Evolutionary conservation across 768 basidiomycete species (phyloP).

Genomic region (Xerocomellus chrysenteron): DNA sequence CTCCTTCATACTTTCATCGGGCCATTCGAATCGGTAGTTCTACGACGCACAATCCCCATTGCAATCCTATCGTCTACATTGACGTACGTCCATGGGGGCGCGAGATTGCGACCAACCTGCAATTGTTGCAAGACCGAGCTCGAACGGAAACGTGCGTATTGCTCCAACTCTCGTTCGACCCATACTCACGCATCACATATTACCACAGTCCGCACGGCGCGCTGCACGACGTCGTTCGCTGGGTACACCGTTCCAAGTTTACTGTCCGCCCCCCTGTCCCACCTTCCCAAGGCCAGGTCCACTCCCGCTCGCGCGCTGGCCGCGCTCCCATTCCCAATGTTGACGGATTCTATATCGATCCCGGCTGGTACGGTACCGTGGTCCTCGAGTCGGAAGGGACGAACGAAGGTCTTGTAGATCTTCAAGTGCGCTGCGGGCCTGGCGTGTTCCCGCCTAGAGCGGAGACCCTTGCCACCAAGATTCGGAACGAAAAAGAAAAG

Average conservation of each 20-base stretch:
- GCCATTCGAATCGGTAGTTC: constrained; percentile 61
- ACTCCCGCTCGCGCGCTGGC: constrained; percentile 27
- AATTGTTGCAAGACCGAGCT: constrained; percentile 74
- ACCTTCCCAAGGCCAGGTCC: constrained; percentile 28
- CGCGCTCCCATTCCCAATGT: constrained; percentile 54
- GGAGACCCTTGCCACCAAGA: constrained; percentile 34
- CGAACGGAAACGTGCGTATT: constrained; percentile 75
- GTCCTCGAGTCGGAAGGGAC: constrained; percentile 87
- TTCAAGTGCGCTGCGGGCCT: constrained; percentile 70
- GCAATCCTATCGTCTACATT: constrained; percentile 66
- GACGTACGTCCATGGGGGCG: constrained; percentile 79
- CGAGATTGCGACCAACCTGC: constrained; percentile 70
- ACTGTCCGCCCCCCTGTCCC: constrained; percentile 52
- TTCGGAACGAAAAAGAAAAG: constrained; percentile 37
- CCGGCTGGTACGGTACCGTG: constrained; percentile 81
- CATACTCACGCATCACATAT: constrained; percentile 3
- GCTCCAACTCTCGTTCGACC: not conserved
- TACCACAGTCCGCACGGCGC: constrained; percentile 68
- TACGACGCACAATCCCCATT: constrained; percentile 39
- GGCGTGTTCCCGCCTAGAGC: constrained; percentile 65
- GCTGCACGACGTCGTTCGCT: constrained; percentile 78
- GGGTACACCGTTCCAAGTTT: constrained; percentile 82
- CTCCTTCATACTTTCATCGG: constrained; percentile 88
- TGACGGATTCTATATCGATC: constrained; percentile 59
- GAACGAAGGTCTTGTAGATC: constrained; percentile 77